Evolutionary conservation across 2,329 filamentous ascomycete species (phyloP).

Genomic region (Colletotrichum gloeosporioides): DNA sequence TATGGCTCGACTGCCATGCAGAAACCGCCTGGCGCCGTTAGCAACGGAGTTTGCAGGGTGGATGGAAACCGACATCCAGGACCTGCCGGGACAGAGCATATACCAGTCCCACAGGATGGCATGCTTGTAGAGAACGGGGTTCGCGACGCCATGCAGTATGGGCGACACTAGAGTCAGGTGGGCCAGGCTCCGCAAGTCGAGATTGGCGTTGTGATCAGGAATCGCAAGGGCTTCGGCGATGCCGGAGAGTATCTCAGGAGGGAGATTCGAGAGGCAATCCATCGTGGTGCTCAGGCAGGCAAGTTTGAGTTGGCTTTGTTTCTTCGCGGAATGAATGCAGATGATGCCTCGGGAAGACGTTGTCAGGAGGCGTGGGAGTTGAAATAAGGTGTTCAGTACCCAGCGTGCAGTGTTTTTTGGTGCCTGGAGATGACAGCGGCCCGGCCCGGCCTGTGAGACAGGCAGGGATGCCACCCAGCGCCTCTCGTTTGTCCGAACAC

Average conservation of each 20-base stretch:
- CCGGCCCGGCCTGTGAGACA: background rate
- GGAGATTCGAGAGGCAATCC: background rate
- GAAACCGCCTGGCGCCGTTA: background rate
- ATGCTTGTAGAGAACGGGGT: background rate
- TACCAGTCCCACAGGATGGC: background rate
- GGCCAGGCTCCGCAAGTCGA: background rate
- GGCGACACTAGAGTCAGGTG: background rate
- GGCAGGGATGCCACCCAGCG: background rate
- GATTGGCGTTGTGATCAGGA: background rate
- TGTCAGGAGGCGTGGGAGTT: background rate
- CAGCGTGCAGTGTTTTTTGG: background rate
- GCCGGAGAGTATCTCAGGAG: background rate
- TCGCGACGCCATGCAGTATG: background rate
- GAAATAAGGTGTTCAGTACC: background rate
- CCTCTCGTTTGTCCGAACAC: no score
- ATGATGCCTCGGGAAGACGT: background rate
- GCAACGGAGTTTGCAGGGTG: background rate
- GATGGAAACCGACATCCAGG: background rate
- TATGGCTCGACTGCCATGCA: background rate
- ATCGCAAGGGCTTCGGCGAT: background rate
- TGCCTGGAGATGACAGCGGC: background rate
- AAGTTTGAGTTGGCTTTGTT: background rate
- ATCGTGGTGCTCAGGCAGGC: background rate
- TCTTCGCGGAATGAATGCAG: no score
- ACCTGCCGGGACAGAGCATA: background rate